Base-by-base conservation (phyloP, 2,329 filamentous ascomycete genomes). In the Verticillium longisporum region DNA sequence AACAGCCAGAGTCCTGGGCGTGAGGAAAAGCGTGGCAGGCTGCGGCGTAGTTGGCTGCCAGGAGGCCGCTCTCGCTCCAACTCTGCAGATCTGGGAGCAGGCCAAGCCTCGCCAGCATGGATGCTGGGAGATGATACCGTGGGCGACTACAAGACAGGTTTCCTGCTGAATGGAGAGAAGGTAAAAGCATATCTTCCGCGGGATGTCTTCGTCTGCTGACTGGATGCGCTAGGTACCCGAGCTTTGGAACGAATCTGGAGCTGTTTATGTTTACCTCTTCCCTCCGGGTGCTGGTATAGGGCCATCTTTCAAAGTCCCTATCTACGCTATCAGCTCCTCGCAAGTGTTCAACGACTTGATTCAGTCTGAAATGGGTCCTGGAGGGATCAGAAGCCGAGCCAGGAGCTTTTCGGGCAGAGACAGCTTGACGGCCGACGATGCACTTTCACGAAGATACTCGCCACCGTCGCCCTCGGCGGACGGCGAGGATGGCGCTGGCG, bases 201-300 rank as follows among this genome's bases (percentile, higher is more conserved):
- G 21, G 31, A n/a, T 13, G 9, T n/a, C 3, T 34, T 58, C 37
- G 61, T 65, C 55, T 68, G 21, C 36, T 50, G 21, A 33, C n/a
- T 60, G 61, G 3, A 54, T 62, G 55, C 3, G 50, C 13, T 61
- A 87, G 84, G 83, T 88, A 4, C 84, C 86, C 1, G 87, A 89
- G 70, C 72, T 89, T 21, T 89, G 87, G 87, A 83, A 86, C 65
- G 84, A 88, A 60, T 74, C 71, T 58, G 85, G 83, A 45, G 80
- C 80, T 63, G 79, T 87, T 31, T 75, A 78, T 58, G 78, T 89
- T 21, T 85, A 85, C 66, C 72, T 89, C 4, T 82, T 82, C 61
- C 78, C 85, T 1, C 79, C 76, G 60, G 74, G 75, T 5, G 80
- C 75, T 62, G 79, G 79, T 10, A 72, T 71, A 9, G 82, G 82